Conservation (phyloP, 2,329 filamentous ascomycete genomes). For the Monilinia fructigena region DNA sequence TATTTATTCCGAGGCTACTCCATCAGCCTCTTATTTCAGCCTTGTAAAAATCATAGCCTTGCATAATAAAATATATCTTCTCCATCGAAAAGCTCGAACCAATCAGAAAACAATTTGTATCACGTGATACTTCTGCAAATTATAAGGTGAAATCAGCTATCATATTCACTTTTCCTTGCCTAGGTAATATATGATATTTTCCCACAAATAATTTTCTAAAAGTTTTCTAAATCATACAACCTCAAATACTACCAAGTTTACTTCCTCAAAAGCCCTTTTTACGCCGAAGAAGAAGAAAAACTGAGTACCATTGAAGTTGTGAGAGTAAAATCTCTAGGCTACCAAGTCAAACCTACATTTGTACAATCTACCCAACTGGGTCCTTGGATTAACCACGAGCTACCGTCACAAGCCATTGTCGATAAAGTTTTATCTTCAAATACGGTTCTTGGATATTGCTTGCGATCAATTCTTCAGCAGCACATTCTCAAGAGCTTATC, state of each 20-base stretch:
- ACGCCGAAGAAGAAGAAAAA: constrained; percentile 2
- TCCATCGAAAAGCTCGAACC: background rate
- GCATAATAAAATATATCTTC: background rate
- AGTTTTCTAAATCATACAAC: background rate
- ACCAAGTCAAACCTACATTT: constrained; percentile 16
- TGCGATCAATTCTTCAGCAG: background rate
- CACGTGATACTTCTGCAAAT: background rate
- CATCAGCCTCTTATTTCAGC: background rate
- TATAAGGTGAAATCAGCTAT: background rate
- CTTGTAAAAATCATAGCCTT: background rate
- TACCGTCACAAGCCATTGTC: background rate
- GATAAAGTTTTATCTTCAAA: constrained; percentile 6
- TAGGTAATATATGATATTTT: background rate
- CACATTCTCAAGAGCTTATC: background rate
- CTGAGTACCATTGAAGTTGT: constrained; percentile 8
- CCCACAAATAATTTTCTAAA: background rate
- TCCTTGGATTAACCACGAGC: constrained; percentile 1
- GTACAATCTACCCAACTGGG: constrained; percentile 8
- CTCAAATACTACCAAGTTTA: constrained; percentile 1
- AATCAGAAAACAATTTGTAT: background rate
- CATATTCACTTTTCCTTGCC: constrained; percentile 1
- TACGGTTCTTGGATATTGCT: constrained; percentile 1
- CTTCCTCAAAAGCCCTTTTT: background rate
- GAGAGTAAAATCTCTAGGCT: constrained; percentile 17
- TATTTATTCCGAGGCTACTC: background rate